These are phyloP conservation scores for Cystobasidium pallidum DNA, from an alignment of 1,284 basidiomycete species.

Conservation along the genomic window DNA sequence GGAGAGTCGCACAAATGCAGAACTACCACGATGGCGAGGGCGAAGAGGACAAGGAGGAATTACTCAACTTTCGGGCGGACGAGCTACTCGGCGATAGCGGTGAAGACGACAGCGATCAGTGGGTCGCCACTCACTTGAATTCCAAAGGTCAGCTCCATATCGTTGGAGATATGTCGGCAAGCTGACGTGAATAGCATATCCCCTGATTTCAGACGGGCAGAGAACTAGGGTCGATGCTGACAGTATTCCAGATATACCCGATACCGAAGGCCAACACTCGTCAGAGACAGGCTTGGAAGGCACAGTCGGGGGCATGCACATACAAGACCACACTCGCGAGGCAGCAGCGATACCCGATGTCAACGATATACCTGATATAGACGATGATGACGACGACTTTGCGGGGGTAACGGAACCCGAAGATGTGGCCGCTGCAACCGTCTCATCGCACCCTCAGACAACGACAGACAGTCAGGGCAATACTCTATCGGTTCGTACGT, in stretches of 20 bases:
- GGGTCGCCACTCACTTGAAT: constrained; percentile 59
- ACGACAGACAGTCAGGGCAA: constrained; percentile 19
- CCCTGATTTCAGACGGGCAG: neutral
- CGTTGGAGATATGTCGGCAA: neutral
- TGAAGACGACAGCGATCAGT: constrained; percentile 57
- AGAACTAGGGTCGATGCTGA: constrained; percentile 48
- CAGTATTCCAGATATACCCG: constrained; percentile 56
- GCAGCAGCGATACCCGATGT: constrained; percentile 72
- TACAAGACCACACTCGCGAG: constrained; percentile 51
- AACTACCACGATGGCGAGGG: constrained; percentile 90
- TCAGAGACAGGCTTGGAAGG: constrained; percentile 18
- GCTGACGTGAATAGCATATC: neutral
- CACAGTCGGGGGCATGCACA: constrained; percentile 58
- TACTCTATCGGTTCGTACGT: constrained; percentile 93
- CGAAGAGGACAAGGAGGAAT: constrained; percentile 89
- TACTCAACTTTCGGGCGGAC: constrained; percentile 63
- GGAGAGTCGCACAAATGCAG: constrained; percentile 81
- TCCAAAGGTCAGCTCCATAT: constrained; percentile 34
- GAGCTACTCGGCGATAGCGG: constrained; percentile 59
- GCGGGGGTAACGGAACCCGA: constrained; percentile 68
- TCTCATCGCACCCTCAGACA: constrained; percentile 50
- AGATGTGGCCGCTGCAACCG: constrained; percentile 79
- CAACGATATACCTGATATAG: constrained; percentile 92
- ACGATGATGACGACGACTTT: constrained; percentile 65
- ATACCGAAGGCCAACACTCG: constrained; percentile 11